phyloP scores from a whole-genome alignment of 1,284 basidiomycete species.

The Ustilago hordei region DNA sequence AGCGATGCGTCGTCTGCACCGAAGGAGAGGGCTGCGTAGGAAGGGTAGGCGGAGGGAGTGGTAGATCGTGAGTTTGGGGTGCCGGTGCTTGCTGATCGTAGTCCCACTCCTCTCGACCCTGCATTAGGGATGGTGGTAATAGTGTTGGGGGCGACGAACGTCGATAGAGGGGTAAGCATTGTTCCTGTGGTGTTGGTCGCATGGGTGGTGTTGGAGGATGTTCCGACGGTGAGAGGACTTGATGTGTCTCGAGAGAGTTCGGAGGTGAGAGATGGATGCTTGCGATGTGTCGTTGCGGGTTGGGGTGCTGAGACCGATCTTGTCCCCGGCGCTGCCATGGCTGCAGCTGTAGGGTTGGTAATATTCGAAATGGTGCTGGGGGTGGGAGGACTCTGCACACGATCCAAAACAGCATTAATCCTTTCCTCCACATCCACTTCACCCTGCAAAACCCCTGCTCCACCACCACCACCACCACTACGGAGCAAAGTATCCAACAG shows the following conservation, averaged over 20 bases:
- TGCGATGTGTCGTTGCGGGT: conserved; percentile 30
- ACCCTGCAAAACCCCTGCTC: conserved; percentile 8
- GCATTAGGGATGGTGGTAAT: background rate
- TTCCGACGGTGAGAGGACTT: conserved; percentile 42
- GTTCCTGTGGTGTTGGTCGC: conserved; percentile 46
- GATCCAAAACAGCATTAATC: conserved; percentile 57
- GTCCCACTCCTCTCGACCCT: background rate
- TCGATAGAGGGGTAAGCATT: conserved; percentile 51
- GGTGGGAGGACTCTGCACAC: conserved; percentile 33
- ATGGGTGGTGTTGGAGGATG: conserved; percentile 36
- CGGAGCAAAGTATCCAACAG: conserved; percentile 49
- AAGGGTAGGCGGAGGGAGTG: conserved; percentile 30
- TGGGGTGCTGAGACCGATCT: background rate
- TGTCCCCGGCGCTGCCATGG: conserved; percentile 1
- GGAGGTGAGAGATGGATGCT: conserved; percentile 46
- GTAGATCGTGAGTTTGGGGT: conserved; percentile 18
- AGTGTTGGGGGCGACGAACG: conserved; percentile 11
- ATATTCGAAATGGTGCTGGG: background rate
- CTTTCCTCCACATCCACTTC: conserved; percentile 45
- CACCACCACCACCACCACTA: background rate
- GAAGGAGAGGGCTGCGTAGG: conserved; percentile 33
- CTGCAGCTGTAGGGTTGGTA: background rate
- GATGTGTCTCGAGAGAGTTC: conserved; percentile 48
- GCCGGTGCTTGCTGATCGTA: conserved; percentile 20
- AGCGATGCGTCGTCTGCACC: conserved; percentile 53